Base-by-base conservation (phyloP, 306 rosid genomes). In the Gynostemma pentaphyllum region DNA sequence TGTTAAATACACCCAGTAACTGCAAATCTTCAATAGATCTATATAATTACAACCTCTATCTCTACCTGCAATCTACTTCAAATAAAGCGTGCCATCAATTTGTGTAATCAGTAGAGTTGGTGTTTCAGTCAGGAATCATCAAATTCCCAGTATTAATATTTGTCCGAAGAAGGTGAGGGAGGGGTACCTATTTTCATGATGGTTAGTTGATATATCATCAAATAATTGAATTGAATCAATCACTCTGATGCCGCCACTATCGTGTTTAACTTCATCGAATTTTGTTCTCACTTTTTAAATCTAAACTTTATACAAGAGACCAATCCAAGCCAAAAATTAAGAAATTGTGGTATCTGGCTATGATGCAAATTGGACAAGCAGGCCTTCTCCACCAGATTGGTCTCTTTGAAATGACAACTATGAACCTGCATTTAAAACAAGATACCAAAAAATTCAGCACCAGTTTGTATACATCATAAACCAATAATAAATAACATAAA, bases 161-260 rank as follows among this genome's bases (percentile, higher is more conserved):
- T 5, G 47, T 37, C 47, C 30, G 1, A 10, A 27, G 27, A 2
- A 16, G 14, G 62, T 40, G 39, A 2, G 26, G 62, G 11, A 1
- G 12, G 23, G 22, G 36, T 37, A 30, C 46, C 62, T 56, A 39
- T 37, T 10, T 59, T 59, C 30, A 44, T 45, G 53, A n/a, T 63
- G 68, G 68, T 63, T 62, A 62, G 67, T 62, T 27, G 40, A 39
- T 45, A 56, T 54, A 63, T 27, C 54, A 27, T 34, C 45, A 28
- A 26, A 40, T 45, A 63, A 45, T 9, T n/a, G n/a, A 41, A 45
- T 26, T 42, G 53, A 42, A 63, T 29, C 2, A 37, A 41, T 45
- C 40, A 26, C 27, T 42, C 68, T 2, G 49, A 63, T 63, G 68
- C 41, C 68, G 27, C 53, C 28, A 29, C 26, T 45, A 23, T 26